Conservation (phyloP, 805 yeast genomes). For the Komagataella pseudopastoris region DNA sequence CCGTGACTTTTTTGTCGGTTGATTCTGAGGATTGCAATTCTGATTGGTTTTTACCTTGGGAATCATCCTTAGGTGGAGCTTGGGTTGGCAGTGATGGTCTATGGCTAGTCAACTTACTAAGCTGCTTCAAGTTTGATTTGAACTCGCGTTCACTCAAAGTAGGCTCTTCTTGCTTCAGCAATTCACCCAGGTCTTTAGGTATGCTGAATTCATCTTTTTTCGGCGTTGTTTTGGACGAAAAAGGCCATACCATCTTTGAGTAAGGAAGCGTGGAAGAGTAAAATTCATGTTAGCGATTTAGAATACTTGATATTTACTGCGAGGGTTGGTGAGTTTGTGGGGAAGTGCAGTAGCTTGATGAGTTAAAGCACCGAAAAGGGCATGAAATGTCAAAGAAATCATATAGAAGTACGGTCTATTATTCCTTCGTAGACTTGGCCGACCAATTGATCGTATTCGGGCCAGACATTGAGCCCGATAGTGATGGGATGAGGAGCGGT, state of each 20-base stretch:
- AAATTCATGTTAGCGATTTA: not conserved
- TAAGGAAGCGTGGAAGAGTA: not conserved
- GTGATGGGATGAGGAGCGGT: not conserved
- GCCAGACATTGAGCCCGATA: not conserved
- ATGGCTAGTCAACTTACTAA: not conserved
- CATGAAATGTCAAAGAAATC: not conserved
- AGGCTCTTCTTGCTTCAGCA: conserved; percentile 12
- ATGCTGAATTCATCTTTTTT: conserved; percentile 6
- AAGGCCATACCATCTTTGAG: conserved; percentile 9
- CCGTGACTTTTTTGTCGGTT: not conserved
- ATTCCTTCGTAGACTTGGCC: conserved; percentile 23
- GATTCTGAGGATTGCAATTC: not conserved
- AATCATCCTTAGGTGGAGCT: conserved; percentile 3
- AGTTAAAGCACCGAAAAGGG: not conserved
- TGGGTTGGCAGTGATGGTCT: conserved; percentile 2
- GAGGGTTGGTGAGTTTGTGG: not conserved
- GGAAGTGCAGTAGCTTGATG: not conserved
- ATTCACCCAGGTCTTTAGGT: conserved; percentile 13
- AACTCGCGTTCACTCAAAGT: conserved; percentile 17
- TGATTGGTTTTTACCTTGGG: not conserved
- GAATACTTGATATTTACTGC: not conserved
- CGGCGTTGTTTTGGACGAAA: not conserved
- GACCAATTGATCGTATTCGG: conserved; percentile 11
- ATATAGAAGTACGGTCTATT: conserved; percentile 2
- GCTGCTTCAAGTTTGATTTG: conserved; percentile 6